Base-by-base conservation (phyloP, 306 rosid species). In the Comarum palustre region DNA sequence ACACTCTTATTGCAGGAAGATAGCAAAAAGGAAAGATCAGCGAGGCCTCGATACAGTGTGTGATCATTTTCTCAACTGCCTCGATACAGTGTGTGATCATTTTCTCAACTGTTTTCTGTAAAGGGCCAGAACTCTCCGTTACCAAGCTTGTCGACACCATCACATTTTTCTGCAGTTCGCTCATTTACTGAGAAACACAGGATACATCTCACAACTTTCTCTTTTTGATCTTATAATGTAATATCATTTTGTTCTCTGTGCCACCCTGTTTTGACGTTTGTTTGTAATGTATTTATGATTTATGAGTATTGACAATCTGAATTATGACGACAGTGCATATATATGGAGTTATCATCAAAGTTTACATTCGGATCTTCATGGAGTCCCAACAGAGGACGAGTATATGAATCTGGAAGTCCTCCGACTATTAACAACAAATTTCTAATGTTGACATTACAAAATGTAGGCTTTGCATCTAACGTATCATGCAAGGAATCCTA, bases 401-500 rank as follows among this genome's bases (percentile, higher is more conserved):
- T 41, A 51, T 65, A 70, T 75, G 61, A 69, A 68, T 68, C 14
- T 67, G 60, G 62, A 64, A 66, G 78, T 72, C 68, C 41, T 45
- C 19, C 24, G 57, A 22, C 75, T 76, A 52, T 73, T 24, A 76
- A 80, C 59, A 75, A 79, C 65, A 71, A 70, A 76, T 72, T 71
- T 82, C 75, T 77, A 80, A 73, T 67, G 73, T n/a, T 75, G 83
- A 70, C 76, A 77, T 78, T 17, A 61, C 82, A 86, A 83, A 84
- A 55, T 42, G 50, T 71, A 48, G 66, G 69, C 79, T 69, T 39
- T 75, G 42, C 76, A 72, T 78, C 19, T 72, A 58, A 54, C 38
- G 66, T 54, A 32, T 87, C 83, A 91, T 51, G 99, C 97, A 81
- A 95, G 99, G 78, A 95, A 95, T 15, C 99, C 99, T 45, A 95